These are phyloP conservation scores for Talaromyces piceae DNA, from an alignment of 2,329 filamentous ascomycete genomes.

Conservation along the genomic window DNA sequence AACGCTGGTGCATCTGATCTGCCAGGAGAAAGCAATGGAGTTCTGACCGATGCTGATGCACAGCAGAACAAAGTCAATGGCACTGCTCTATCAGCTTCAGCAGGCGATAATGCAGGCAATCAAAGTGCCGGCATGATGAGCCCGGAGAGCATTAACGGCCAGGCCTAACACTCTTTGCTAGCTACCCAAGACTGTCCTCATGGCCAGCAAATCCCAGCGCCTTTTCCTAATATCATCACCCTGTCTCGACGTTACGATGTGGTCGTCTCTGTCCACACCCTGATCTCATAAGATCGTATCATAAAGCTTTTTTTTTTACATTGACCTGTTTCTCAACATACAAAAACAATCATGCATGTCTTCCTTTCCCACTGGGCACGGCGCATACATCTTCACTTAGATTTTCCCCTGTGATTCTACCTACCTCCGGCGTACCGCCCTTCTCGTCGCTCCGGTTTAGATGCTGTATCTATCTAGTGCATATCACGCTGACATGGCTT, in stretches of 20 bases:
- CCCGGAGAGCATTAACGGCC: conserved; percentile 63
- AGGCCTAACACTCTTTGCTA: conserved; percentile 15
- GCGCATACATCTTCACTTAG: neutral
- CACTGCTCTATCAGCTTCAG: conserved; percentile 20
- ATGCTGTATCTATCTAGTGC: neutral
- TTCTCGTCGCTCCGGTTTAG: neutral
- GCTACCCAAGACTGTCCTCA: conserved; percentile 1
- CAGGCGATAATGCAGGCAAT: conserved; percentile 38
- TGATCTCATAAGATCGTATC: too few species aligned
- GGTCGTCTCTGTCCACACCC: neutral
- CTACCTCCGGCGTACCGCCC: neutral
- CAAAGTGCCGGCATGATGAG: conserved; percentile 66
- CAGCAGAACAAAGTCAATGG: conserved; percentile 24
- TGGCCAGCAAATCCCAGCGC: neutral
- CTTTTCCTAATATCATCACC: neutral
- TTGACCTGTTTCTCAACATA: conserved; percentile 12
- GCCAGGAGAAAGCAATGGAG: conserved; percentile 8
- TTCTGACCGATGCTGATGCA: conserved; percentile 11
- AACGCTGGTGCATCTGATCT: conserved; percentile 13
- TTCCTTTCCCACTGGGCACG: neutral
- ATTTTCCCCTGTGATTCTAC: neutral
- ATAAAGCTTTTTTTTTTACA: conserved; percentile 1
- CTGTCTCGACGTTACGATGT: neutral
- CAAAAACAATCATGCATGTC: neutral
- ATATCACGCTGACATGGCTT: neutral